phyloP scores from a whole-genome alignment of 1,284 basidiomycete genomes.

The Ustilago tritici region DNA sequence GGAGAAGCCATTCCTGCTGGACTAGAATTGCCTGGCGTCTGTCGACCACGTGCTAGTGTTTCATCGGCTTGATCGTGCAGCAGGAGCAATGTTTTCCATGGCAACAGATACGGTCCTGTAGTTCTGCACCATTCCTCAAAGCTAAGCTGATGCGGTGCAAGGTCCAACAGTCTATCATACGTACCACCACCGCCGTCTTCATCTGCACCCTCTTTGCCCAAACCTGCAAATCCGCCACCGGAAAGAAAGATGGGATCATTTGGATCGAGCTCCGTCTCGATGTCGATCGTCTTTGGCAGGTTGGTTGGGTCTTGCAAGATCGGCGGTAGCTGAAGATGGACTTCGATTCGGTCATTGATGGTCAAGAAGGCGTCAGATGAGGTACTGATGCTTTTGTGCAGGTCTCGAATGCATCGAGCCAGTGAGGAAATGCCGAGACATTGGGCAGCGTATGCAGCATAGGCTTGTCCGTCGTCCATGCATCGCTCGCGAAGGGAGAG shows the following conservation, averaged over 20 bases:
- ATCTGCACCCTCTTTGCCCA: conserved; percentile 40
- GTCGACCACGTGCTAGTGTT: conserved; percentile 11
- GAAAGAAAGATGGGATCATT: conserved; percentile 59
- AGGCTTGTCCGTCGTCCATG: conserved; percentile 58
- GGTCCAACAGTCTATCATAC: conserved; percentile 29
- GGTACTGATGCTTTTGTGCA: conserved; percentile 59
- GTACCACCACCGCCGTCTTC: conserved; percentile 37
- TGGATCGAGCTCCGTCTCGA: conserved; percentile 63
- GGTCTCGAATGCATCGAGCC: conserved; percentile 52
- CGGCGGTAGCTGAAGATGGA: conserved; percentile 65
- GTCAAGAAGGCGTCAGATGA: conserved; percentile 57
- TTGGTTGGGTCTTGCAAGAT: conserved; percentile 56
- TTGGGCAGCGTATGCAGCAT: conserved; percentile 49
- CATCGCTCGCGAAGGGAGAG: conserved; percentile 56
- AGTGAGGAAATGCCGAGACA: conserved; percentile 60
- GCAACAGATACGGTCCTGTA: conserved; percentile 78
- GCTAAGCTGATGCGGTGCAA: conserved; percentile 31
- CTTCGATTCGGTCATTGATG: conserved; percentile 62
- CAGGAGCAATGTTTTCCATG: conserved; percentile 90
- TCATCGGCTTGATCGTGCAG: conserved; percentile 71
- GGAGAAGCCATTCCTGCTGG: conserved; percentile 16
- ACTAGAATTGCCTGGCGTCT: conserved; percentile 15
- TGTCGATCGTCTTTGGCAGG: conserved; percentile 49
- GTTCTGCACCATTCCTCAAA: conserved; percentile 64
- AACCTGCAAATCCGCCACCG: conserved; percentile 48